These are phyloP conservation scores for Tripterygium wilfordii DNA, from an alignment of 177 flowering plant genomes.

Conservation along the genomic window DNA sequence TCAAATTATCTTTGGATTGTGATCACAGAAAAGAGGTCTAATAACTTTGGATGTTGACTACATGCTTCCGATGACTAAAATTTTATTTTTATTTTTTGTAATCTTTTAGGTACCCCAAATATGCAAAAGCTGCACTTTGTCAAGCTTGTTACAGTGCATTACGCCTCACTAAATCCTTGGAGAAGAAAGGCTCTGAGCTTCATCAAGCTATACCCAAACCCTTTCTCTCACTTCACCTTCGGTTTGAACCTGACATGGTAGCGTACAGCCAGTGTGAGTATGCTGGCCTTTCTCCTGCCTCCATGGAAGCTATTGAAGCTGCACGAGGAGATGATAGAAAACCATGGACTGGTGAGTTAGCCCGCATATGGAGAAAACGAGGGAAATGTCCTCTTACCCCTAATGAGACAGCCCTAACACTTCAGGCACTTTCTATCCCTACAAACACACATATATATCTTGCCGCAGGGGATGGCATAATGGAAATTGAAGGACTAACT, in stretches of 20 bases:
- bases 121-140: conserved; percentile 87
- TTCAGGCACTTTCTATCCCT: conserved; percentile 70
- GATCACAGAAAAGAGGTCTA: too few relatives aligned
- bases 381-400: conserved; percentile 98
- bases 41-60: too few relatives aligned
- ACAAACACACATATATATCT: conserved; percentile 75
- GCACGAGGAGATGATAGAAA: conserved; percentile 73
- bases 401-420: conserved; percentile 72
- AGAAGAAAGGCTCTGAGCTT: conserved; percentile 65
- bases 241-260: conserved; percentile 99
- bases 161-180: conserved; percentile 56
- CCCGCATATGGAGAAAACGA: conserved; percentile 73
- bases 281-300: conserved; percentile 47
- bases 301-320: conserved; percentile 62
- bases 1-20: background rate
- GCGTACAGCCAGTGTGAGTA: conserved; percentile 90
- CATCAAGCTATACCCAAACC: conserved; percentile 81
- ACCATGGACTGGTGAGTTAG: conserved; percentile 85
- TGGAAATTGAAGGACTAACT: conserved; percentile 83
- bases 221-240: conserved; percentile 88
- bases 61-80: too few relatives aligned
- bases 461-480: conserved; percentile 89
- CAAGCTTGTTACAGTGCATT: conserved; percentile 86
- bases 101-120: conserved; percentile 61
- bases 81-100: too few relatives aligned